Conservation (phyloP, 2,329 filamentous ascomycete species). For the Neodidymelliopsis sp. region DNA sequence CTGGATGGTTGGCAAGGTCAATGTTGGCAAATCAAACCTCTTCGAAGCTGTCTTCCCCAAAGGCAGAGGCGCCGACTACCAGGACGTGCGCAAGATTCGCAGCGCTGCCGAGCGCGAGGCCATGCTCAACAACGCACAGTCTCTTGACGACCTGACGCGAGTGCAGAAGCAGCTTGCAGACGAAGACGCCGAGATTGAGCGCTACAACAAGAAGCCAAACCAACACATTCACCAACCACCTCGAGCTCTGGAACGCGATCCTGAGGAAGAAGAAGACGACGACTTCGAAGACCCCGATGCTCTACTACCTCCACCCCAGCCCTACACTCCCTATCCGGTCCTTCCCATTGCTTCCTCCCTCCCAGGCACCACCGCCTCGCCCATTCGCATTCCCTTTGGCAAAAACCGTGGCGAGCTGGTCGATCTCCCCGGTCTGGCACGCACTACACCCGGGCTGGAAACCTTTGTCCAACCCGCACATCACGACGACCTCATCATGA, state of each 20-base stretch:
- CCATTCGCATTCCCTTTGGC: constrained; percentile 91
- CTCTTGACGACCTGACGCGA: constrained; percentile 33
- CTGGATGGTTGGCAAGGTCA: constrained; percentile 98
- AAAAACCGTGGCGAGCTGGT: constrained; percentile 87
- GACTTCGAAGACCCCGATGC: constrained; percentile 43
- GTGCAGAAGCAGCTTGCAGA: constrained; percentile 42
- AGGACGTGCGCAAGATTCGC: constrained; percentile 47
- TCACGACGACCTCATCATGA: constrained; percentile 78
- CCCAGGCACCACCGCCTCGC: constrained; percentile 92
- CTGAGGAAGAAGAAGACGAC: constrained; percentile 31
- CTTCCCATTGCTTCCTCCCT: constrained; percentile 88
- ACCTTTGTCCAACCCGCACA: constrained; percentile 72
- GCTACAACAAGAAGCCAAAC: constrained; percentile 25
- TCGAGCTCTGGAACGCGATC: constrained; percentile 19
- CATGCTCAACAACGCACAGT: constrained; percentile 38
- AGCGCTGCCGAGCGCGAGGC: constrained; percentile 42
- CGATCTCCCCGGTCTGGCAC: constrained; percentile 85
- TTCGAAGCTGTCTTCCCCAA: constrained; percentile 89
- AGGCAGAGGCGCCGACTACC: constrained; percentile 54
- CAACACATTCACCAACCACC: constrained; percentile 33
- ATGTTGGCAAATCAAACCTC: constrained; percentile 94
- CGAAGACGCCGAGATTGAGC: constrained; percentile 42
- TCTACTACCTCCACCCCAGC: constrained; percentile 78
- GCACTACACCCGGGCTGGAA: constrained; percentile 70
- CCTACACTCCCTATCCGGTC: constrained; percentile 76